Conservation (phyloP, 1,139 yeast species). For the Pichia sp. region DNA sequence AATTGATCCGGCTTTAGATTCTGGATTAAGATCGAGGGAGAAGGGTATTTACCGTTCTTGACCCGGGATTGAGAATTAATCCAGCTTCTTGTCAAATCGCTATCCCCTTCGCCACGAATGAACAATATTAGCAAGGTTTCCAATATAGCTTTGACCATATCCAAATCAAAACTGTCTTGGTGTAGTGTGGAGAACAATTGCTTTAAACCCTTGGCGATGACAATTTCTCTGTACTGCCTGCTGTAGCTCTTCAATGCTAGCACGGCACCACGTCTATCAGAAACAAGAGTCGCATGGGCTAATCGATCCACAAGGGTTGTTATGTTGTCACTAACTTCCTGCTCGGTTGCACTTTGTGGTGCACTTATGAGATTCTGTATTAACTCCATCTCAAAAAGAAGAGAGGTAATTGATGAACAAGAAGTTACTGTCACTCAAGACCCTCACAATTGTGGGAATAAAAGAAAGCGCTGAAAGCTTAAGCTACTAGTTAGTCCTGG, state of each 20-base stretch:
- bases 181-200: slow-evolving; percentile 63
- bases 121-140: slow-evolving; percentile 83
- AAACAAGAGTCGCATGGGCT: slow-evolving; percentile 73
- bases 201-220: slow-evolving; percentile 82
- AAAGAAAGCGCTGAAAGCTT: neutral
- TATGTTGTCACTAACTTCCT: slow-evolving; percentile 75
- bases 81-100: slow-evolving; percentile 61
- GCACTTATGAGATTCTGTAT: slow-evolving; percentile 32
- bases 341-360: slow-evolving; percentile 36
- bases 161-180: slow-evolving; percentile 63
- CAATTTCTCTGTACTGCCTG: slow-evolving; percentile 83
- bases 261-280: slow-evolving; percentile 89
- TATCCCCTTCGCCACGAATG: slow-evolving; percentile 50
- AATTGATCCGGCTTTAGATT: slow-evolving; percentile 68
- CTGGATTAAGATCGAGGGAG: slow-evolving; percentile 64
- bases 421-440: neutral
- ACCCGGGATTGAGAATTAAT: slow-evolving; percentile 70
- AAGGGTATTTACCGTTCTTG: slow-evolving; percentile 79
- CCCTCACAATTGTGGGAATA: neutral
- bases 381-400: slow-evolving; percentile 24
- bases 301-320: slow-evolving; percentile 85
- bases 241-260: slow-evolving; percentile 86
- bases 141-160: slow-evolving; percentile 73
- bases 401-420: too few species aligned
- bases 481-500: neutral